phyloP scores from a whole-genome alignment of 805 yeast species.

The Starmerella sirachaensis region DNA sequence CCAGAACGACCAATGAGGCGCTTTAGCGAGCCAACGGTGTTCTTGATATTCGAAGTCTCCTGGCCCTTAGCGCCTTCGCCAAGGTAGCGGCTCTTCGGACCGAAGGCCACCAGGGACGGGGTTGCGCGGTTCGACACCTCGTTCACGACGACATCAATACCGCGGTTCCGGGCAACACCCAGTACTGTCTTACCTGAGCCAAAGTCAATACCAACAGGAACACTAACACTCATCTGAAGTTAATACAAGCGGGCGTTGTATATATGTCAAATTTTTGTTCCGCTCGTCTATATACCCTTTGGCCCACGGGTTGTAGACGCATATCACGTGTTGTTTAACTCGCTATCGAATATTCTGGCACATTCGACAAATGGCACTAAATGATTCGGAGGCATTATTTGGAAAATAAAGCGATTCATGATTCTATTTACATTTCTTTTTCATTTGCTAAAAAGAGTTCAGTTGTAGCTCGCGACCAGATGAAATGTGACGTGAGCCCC shows the following conservation, averaged over 20 bases:
- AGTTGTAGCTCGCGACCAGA: no score
- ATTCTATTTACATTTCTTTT: no score
- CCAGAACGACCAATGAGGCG: conserved; percentile 74
- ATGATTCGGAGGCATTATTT: no score
- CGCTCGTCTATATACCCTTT: not conserved
- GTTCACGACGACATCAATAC: conserved; percentile 94
- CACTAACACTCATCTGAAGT: conserved; percentile 21
- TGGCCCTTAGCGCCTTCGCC: conserved; percentile 96
- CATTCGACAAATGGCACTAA: no score
- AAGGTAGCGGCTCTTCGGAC: conserved; percentile 72
- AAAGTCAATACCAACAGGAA: conserved; percentile 80
- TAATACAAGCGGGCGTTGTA: not conserved
- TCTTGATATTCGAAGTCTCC: conserved; percentile 91
- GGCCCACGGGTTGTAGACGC: no score
- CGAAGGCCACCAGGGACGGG: conserved; percentile 86
- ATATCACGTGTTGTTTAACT: no score
- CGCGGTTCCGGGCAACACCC: conserved; percentile 92
- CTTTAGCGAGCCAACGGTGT: conserved; percentile 90
- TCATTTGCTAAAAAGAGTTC: no score
- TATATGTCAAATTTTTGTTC: not conserved
- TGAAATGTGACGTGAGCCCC: no score
- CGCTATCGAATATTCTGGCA: no score
- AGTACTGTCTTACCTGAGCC: conserved; percentile 90
- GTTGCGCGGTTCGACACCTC: conserved; percentile 98
- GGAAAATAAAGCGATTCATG: no score